Evolutionary conservation across 2,329 filamentous ascomycete species (phyloP).

Genomic region (Pyrenophora teres): DNA sequence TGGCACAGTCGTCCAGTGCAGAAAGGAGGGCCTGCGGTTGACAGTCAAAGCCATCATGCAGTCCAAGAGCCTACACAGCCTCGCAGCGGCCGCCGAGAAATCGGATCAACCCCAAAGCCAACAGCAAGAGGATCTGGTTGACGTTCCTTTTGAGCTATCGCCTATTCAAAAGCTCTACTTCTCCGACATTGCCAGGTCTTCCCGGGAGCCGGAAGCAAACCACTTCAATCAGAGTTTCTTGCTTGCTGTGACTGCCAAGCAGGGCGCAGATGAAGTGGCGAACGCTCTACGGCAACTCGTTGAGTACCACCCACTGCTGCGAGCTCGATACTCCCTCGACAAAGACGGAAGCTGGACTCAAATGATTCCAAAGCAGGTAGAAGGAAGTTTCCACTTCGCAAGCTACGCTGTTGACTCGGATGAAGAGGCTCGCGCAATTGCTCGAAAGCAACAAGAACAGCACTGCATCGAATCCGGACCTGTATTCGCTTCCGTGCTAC

Average conservation of each 20-base stretch:
- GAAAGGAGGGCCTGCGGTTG: neutral
- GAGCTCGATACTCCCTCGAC: constrained; percentile 14
- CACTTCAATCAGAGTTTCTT: constrained; percentile 7
- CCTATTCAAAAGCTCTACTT: constrained; percentile 24
- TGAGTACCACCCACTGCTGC: constrained; percentile 22
- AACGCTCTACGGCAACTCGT: constrained; percentile 9
- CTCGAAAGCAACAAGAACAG: constrained; percentile 9
- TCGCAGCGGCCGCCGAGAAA: neutral
- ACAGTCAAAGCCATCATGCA: neutral
- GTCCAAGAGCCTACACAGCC: neutral
- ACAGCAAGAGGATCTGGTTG: neutral
- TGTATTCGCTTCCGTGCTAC: constrained; percentile 27
- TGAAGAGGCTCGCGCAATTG: constrained; percentile 14
- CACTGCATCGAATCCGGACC: constrained; percentile 6
- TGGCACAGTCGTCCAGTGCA: neutral
- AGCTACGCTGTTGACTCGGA: constrained; percentile 9
- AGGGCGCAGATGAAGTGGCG: neutral
- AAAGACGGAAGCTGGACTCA: constrained; percentile 22
- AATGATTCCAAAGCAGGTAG: constrained; percentile 11
- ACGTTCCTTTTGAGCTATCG: constrained; percentile 15
- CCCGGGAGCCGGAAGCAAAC: neutral
- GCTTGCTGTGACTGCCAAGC: neutral
- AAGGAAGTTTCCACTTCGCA: constrained; percentile 15
- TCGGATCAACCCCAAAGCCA: neutral
- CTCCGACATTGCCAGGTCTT: neutral